phyloP scores from a whole-genome alignment of 2,329 filamentous ascomycete genomes.

The Fusarium robinianum region DNA sequence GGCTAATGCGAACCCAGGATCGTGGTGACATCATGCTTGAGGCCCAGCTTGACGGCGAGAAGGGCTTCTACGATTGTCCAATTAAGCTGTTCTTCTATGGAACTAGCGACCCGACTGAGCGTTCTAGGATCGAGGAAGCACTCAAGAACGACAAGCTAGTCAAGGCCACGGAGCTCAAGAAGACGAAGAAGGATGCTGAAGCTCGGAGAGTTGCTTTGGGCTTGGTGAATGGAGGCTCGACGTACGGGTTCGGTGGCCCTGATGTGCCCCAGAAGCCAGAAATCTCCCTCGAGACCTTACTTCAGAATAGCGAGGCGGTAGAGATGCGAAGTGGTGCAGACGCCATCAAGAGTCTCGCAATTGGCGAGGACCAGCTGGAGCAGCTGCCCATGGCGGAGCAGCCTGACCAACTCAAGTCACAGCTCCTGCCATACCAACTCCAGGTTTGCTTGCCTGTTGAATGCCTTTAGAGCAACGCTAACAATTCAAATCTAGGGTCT shows the following conservation, averaged over 20 bases:
- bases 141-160: slow-evolving; percentile 70
- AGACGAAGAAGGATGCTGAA: slow-evolving; percentile 58
- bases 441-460: slow-evolving; percentile 47
- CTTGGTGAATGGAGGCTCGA: slow-evolving; percentile 46
- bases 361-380: slow-evolving; percentile 70
- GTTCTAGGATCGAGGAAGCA: slow-evolving; percentile 59
- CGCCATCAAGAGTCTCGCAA: slow-evolving; percentile 70
- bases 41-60: slow-evolving; percentile 68
- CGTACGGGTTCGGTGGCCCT: slow-evolving; percentile 43
- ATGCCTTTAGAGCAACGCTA: slow-evolving; percentile 16
- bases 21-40: slow-evolving; percentile 66
- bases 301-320: slow-evolving; percentile 68
- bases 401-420: slow-evolving; percentile 66
- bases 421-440: slow-evolving; percentile 78
- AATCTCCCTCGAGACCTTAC: slow-evolving; percentile 64
- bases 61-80: slow-evolving; percentile 72
- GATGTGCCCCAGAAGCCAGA: slow-evolving; percentile 39
- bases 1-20: slow-evolving; percentile 52
- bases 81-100: slow-evolving; percentile 72
- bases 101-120: slow-evolving; percentile 57
- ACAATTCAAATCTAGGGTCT: slow-evolving; percentile 64
- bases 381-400: slow-evolving; percentile 74
- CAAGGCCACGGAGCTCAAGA: slow-evolving; percentile 58
- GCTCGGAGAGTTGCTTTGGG: slow-evolving; percentile 52
- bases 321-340: slow-evolving; percentile 67